Conservation (phyloP, 1,284 basidiomycete species). For the Kwoniella shivajii region DNA sequence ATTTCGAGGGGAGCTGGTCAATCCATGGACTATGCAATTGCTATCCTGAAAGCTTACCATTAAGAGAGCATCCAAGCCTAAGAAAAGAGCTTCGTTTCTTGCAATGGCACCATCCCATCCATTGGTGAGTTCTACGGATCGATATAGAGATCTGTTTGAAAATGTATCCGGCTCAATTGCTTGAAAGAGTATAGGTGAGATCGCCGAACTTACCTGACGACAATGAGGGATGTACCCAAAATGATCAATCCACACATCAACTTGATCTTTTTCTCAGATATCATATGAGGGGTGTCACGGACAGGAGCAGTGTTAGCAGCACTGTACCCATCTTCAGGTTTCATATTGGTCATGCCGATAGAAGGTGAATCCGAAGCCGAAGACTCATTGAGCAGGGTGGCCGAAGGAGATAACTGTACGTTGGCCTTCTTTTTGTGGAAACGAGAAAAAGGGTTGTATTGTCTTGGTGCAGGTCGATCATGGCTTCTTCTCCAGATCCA, state of each 20-base stretch:
- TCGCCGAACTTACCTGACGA: constrained; percentile 5
- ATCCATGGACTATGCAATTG: not conserved
- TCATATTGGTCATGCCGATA: not conserved
- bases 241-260: constrained; percentile 9
- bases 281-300: not conserved
- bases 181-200: not conserved
- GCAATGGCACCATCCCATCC: constrained; percentile 49
- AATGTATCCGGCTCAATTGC: not conserved
- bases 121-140: constrained; percentile 47
- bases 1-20: not conserved
- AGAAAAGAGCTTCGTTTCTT: constrained; percentile 44
- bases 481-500: constrained; percentile 32
- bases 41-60: constrained; percentile 27
- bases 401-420: not conserved
- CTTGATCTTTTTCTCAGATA: constrained; percentile 4
- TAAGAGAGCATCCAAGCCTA: constrained; percentile 34
- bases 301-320: not conserved
- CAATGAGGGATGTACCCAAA: constrained; percentile 7
- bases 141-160: constrained; percentile 40
- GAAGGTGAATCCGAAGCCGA: no score
- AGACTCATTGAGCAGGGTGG: not conserved
- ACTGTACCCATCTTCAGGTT: not conserved
- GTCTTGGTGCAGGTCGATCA: constrained; percentile 24
- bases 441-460: constrained; percentile 21
- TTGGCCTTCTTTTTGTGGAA: constrained; percentile 10